These are phyloP conservation scores for Candida mattraensis DNA, from an alignment of 805 yeast species.

Conservation along the genomic window DNA sequence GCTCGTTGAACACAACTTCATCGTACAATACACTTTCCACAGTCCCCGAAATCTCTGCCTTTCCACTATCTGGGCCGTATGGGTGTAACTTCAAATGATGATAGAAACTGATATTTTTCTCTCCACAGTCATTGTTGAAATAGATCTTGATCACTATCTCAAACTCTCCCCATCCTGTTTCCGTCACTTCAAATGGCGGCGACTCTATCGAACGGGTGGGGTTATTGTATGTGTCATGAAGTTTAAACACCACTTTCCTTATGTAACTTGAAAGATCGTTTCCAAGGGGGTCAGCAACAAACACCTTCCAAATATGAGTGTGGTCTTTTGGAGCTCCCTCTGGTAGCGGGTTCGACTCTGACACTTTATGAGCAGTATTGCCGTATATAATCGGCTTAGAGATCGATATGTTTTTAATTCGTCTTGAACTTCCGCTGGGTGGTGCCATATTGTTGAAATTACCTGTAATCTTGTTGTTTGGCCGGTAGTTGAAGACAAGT, in stretches of 20 bases:
- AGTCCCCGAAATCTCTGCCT: slow-evolving; percentile 33
- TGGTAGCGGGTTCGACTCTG: slow-evolving; percentile 47
- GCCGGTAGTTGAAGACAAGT: not conserved
- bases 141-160: slow-evolving; percentile 86
- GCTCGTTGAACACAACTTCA: slow-evolving; percentile 93
- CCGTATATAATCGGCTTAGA: slow-evolving; percentile 82
- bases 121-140: slow-evolving; percentile 83
- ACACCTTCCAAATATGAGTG: slow-evolving; percentile 95
- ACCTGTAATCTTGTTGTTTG: not conserved
- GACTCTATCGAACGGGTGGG: slow-evolving; percentile 81
- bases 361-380: slow-evolving; percentile 70
- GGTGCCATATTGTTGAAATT: slow-evolving; percentile 40
- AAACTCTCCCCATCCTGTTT: slow-evolving; percentile 99
- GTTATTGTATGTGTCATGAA: slow-evolving; percentile 91
- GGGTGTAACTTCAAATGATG: slow-evolving; percentile 94
- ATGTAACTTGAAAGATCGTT: slow-evolving; percentile 79
- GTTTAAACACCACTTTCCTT: slow-evolving; percentile 88
- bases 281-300: slow-evolving; percentile 76
- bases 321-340: slow-evolving; percentile 79
- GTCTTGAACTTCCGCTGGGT: slow-evolving; percentile 30
- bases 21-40: slow-evolving; percentile 73
- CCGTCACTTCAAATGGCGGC: slow-evolving; percentile 95
- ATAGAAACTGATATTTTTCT: slow-evolving; percentile 79
- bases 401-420: slow-evolving; percentile 55
- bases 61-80: slow-evolving; percentile 42